Evolutionary conservation across 2,329 filamentous ascomycete species (phyloP).

Genomic region (Penicillium sp.): DNA sequence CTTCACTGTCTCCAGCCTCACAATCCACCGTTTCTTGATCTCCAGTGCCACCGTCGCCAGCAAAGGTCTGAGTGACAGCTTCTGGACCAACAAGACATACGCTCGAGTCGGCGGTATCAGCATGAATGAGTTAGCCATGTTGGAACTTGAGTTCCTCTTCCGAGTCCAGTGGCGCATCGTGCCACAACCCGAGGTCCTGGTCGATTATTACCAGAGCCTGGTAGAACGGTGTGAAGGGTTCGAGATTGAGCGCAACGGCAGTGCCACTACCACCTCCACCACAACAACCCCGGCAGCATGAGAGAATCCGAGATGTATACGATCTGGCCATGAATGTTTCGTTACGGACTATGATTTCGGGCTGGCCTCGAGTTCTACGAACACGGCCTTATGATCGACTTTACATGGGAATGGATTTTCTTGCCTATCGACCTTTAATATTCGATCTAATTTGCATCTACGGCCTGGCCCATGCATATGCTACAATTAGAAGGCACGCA

Average conservation of each 20-base stretch:
- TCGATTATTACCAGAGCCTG: slow-evolving; percentile 87
- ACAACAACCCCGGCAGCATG: slow-evolving; percentile 16
- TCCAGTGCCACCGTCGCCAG: slow-evolving; percentile 93
- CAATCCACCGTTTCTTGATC: slow-evolving; percentile 95
- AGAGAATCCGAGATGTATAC: not conserved
- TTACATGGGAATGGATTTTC: not conserved
- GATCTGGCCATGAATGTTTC: slow-evolving; percentile 2
- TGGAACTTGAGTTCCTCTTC: slow-evolving; percentile 92
- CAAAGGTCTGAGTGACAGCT: slow-evolving; percentile 93
- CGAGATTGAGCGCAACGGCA: slow-evolving; percentile 45
- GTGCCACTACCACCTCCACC: slow-evolving; percentile 6
- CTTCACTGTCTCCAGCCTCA: slow-evolving; percentile 94
- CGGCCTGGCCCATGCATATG: slow-evolving; percentile 7
- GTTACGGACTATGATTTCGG: slow-evolving; percentile 6
- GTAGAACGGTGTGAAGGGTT: slow-evolving; percentile 67
- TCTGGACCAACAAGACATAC: slow-evolving; percentile 98
- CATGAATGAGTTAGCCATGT: slow-evolving; percentile 79
- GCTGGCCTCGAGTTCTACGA: slow-evolving; percentile 21
- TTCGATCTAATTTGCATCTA: slow-evolving; percentile 13
- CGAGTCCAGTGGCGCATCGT: slow-evolving; percentile 96
- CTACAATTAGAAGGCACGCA: slow-evolving; percentile 11
- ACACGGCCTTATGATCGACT: not conserved
- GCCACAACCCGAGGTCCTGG: slow-evolving; percentile 87
- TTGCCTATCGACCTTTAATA: slow-evolving; percentile 12
- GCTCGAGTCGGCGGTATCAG: slow-evolving; percentile 91